Base-by-base conservation (phyloP, 1,284 basidiomycete genomes). In the Xerocomus nothofagi region DNA sequence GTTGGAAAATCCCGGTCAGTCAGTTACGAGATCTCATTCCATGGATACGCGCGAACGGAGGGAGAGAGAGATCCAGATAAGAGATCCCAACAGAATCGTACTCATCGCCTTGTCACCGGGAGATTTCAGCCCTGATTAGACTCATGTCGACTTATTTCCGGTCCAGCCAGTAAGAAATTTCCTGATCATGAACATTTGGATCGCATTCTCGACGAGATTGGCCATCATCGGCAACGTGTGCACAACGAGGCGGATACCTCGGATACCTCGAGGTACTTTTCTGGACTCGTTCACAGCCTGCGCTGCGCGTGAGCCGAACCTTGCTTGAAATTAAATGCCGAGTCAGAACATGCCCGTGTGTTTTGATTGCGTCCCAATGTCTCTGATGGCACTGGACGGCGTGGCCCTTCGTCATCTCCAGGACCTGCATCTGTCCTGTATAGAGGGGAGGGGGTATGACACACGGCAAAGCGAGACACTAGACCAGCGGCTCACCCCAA, bases 71-170 rank as follows among this genome's bases (percentile, higher is more conserved):
- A 66, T 63, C 57, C 37, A 52, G 60, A 52, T 49, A 17, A n/a
- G 43, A 53, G 59, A 58, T 60, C 54, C 45, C 39, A 50, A 41
- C 54, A 24, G 29, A 30, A 30, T 46, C 58, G 61, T 54, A 30
- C 33, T 46, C 58, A 63, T 54, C 54, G 55, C 60, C 41, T 53
- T 51, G 50, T 42, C 37, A 50, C 42, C 36, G 38, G 47, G 39
- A 48, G 44, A 54, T 53, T 36, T 31, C 39, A 50, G 50, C 47
- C 55, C 49, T 48, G 62, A 65, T 65, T 53, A 49, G 51, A 59
- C 43, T 50, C 60, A 48, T 55, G 39, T 51, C 45, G 53, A 44
- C 54, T 53, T 64, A 67, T 67, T 67, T 66, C 66, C 62, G 66
- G 50, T 20, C 31, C 31, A 29, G 34, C 40, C 47, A 63, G 49